Evolutionary conservation across 2,329 filamentous ascomycete species (phyloP).

Genomic region (Fusarium humuli): DNA sequence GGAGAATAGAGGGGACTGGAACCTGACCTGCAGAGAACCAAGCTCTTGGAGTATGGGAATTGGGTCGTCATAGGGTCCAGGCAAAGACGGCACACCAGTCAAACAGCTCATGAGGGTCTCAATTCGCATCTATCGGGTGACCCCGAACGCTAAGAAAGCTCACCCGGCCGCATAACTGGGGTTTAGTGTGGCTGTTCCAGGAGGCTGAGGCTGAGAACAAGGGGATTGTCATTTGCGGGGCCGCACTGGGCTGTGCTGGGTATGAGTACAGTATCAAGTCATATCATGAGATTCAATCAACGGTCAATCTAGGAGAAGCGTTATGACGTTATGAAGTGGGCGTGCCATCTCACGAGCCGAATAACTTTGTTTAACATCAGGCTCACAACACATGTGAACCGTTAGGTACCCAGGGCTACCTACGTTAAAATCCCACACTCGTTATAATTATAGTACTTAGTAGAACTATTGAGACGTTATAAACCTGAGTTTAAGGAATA

Average conservation of each 20-base stretch:
- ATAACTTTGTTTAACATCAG: neutral
- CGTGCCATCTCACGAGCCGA: neutral
- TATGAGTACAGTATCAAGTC: slow-evolving; percentile 6
- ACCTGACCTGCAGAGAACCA: slow-evolving; percentile 42
- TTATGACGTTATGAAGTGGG: neutral
- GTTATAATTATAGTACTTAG: neutral
- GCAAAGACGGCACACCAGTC: slow-evolving; percentile 37
- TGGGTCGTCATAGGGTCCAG: slow-evolving; percentile 27
- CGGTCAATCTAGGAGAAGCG: neutral
- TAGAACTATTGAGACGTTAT: neutral
- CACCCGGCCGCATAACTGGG: slow-evolving; percentile 40
- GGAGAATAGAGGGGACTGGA: slow-evolving; percentile 37
- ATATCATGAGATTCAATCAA: slow-evolving; percentile 9
- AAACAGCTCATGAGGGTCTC: slow-evolving; percentile 26
- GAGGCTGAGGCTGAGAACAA: slow-evolving; percentile 38
- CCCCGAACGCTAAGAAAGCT: slow-evolving; percentile 41
- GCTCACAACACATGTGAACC: neutral
- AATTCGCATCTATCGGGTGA: slow-evolving; percentile 30
- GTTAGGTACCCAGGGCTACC: neutral
- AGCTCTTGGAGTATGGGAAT: slow-evolving; percentile 20
- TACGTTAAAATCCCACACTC: neutral
- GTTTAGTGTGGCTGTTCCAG: slow-evolving; percentile 22
- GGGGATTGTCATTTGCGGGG: slow-evolving; percentile 25
- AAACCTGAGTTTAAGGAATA: neutral
- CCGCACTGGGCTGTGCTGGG: slow-evolving; percentile 5